Evolutionary conservation across 1,284 basidiomycete species (phyloP).

Genomic region (Pterula multifida): DNA sequence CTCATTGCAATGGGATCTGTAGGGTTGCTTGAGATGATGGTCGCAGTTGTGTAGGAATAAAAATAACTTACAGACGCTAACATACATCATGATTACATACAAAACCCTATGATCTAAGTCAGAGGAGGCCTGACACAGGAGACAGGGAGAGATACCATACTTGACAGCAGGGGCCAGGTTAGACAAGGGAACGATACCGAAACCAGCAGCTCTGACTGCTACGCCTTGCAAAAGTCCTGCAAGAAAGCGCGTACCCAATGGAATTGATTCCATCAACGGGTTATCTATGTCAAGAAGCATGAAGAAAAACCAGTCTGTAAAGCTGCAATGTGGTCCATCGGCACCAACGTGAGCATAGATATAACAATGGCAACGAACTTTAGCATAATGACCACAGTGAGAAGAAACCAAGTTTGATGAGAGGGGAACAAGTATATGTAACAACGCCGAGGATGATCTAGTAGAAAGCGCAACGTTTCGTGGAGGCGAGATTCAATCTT

Average conservation of each 20-base stretch:
- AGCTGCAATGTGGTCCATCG: constrained; percentile 24
- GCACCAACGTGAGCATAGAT: not conserved
- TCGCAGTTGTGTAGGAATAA: constrained; percentile 2
- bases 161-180: constrained; percentile 75
- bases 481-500: constrained; percentile 46
- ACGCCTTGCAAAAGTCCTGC: constrained; percentile 63
- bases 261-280: constrained; percentile 56
- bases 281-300: constrained; percentile 84
- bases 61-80: constrained; percentile 63
- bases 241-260: constrained; percentile 53
- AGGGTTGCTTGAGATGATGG: constrained; percentile 5
- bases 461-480: constrained; percentile 83
- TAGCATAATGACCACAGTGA: constrained; percentile 53
- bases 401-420: constrained; percentile 90
- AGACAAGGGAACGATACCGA: constrained; percentile 64
- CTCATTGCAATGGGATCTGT: constrained; percentile 65
- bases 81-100: constrained; percentile 86
- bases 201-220: constrained; percentile 84
- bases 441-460: constrained; percentile 94
- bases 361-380: constrained; percentile 42
- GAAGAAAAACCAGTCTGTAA: constrained; percentile 83
- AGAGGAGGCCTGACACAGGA: constrained; percentile 6
- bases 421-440: constrained; percentile 94
- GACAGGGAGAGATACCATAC: constrained; percentile 24
- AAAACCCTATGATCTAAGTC: constrained; percentile 43